These are phyloP conservation scores for Aspergillus pseudotamarii DNA, from an alignment of 2,329 filamentous ascomycete species.

Conservation along the genomic window DNA sequence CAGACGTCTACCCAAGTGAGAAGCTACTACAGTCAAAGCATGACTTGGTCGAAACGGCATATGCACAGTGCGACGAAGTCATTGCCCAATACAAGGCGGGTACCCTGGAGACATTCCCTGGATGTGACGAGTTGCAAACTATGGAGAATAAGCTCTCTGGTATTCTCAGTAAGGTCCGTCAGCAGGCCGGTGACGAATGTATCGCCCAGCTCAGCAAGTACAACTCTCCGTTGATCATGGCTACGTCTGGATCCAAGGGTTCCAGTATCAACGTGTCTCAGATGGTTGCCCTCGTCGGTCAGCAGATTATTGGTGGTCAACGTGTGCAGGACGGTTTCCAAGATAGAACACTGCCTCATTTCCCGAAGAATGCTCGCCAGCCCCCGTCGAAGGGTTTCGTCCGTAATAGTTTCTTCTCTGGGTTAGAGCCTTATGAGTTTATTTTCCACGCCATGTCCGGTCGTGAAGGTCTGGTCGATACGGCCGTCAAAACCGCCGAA, in stretches of 20 bases:
- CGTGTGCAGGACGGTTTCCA: constrained; percentile 97
- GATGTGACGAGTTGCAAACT: constrained; percentile 88
- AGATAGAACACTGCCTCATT: constrained; percentile 91
- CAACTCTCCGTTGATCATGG: constrained; percentile 95
- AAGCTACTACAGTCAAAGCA: constrained; percentile 73
- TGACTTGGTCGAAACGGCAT: constrained; percentile 74
- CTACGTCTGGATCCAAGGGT: constrained; percentile 94
- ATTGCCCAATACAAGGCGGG: constrained; percentile 80
- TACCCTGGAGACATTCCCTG: constrained; percentile 80
- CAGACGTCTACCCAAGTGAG: constrained; percentile 84
- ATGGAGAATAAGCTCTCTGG: constrained; percentile 89
- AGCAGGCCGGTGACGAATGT: constrained; percentile 87
- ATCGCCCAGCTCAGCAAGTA: constrained; percentile 85
- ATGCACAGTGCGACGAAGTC: constrained; percentile 77
- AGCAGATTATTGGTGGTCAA: constrained; percentile 93
- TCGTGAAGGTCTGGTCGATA: constrained; percentile 97
- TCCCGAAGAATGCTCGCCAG: constrained; percentile 87
- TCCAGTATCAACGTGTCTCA: constrained; percentile 98
- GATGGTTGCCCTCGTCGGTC: constrained; percentile 96
- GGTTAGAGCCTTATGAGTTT: constrained; percentile 87
- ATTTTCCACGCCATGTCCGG: constrained; percentile 98
- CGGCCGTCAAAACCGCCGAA: constrained; percentile 97
- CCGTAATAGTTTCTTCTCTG: constrained; percentile 94
- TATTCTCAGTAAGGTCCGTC: constrained; percentile 87
- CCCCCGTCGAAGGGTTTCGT: constrained; percentile 98